Percentiles rank a stretch among this genome's conserved stretches.
phyloP scores from a whole-genome alignment of 306 rosid genomes.

The Prosopis cineraria region DNA sequence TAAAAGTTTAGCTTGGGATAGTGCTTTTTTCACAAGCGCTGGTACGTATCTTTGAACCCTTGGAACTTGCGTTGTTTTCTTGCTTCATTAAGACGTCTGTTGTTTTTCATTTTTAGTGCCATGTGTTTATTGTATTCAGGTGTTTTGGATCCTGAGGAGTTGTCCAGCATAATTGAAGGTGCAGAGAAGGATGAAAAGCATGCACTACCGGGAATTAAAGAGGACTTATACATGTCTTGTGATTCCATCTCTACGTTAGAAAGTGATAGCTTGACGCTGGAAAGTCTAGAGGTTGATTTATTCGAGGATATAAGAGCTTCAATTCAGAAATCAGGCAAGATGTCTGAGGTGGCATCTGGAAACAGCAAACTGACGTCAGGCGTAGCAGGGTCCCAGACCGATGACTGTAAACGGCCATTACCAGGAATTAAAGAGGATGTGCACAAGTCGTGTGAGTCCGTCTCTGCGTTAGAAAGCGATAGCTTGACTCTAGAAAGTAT shows the following conservation, averaged over 20 bases:
- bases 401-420: conserved; percentile 39
- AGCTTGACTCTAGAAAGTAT: conserved; percentile 63
- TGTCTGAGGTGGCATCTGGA: conserved; percentile 34
- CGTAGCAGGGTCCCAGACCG: conserved; percentile 31
- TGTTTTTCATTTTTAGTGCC: conserved; percentile 1
- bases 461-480: conserved; percentile 76
- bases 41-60: conserved; percentile 48
- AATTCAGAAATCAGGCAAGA: conserved; percentile 72
- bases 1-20: conserved; percentile 96
- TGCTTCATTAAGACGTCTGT: not conserved
- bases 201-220: conserved; percentile 62
- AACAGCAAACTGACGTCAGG: conserved; percentile 32
- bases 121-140: conserved; percentile 52
- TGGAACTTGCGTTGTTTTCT: not conserved
- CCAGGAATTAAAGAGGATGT: conserved; percentile 75
- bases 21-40: conserved; percentile 91
- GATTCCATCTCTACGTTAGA: conserved; percentile 76
- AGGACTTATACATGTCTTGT: conserved; percentile 71
- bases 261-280: conserved; percentile 75
- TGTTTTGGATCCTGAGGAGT: conserved; percentile 84
- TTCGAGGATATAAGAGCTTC: conserved; percentile 95
- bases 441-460: conserved; percentile 69
- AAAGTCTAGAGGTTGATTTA: conserved; percentile 61
- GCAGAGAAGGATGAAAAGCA: conserved; percentile 59
- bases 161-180: conserved; percentile 78